These are phyloP conservation scores for Fomitopsis serialis DNA, from an alignment of 768 basidiomycete genomes.

Conservation along the genomic window DNA sequence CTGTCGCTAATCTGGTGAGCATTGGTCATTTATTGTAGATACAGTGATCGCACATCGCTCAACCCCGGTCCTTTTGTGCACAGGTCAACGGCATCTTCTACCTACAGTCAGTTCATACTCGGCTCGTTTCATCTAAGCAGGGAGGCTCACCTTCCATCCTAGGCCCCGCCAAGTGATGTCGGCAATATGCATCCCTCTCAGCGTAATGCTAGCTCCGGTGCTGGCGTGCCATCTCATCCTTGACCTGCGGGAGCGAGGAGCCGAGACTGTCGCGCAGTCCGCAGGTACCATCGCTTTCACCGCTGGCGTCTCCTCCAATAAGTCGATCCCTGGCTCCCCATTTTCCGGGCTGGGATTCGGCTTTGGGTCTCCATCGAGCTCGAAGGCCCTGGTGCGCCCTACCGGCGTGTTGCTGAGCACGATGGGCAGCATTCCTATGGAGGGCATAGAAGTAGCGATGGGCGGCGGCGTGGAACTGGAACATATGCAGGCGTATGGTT, in stretches of 20 bases:
- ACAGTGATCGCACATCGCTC: neutral
- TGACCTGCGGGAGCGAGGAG: slow-evolving; percentile 77
- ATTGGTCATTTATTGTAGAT: neutral
- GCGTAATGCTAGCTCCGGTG: slow-evolving; percentile 78
- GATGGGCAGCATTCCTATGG: slow-evolving; percentile 21
- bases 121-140: neutral
- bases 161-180: slow-evolving; percentile 81
- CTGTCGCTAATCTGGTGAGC: slow-evolving; percentile 71
- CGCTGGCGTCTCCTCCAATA: slow-evolving; percentile 20
- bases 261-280: slow-evolving; percentile 71
- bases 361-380: slow-evolving; percentile 16
- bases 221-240: slow-evolving; percentile 80
- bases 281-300: slow-evolving; percentile 25
- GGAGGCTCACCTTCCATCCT: slow-evolving; percentile 1
- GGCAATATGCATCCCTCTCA: slow-evolving; percentile 79
- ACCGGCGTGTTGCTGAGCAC: slow-evolving; percentile 24
- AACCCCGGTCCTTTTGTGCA: slow-evolving; percentile 1
- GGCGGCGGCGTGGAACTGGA: slow-evolving; percentile 23
- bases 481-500: slow-evolving; percentile 15
- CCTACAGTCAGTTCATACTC: slow-evolving; percentile 54
- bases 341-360: slow-evolving; percentile 24
- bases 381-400: slow-evolving; percentile 19
- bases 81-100: slow-evolving; percentile 81
- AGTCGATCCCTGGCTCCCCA: slow-evolving; percentile 23
- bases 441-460: slow-evolving; percentile 15